Base-by-base conservation (phyloP, 306 rosid species). In the Castanea mollissima region DNA sequence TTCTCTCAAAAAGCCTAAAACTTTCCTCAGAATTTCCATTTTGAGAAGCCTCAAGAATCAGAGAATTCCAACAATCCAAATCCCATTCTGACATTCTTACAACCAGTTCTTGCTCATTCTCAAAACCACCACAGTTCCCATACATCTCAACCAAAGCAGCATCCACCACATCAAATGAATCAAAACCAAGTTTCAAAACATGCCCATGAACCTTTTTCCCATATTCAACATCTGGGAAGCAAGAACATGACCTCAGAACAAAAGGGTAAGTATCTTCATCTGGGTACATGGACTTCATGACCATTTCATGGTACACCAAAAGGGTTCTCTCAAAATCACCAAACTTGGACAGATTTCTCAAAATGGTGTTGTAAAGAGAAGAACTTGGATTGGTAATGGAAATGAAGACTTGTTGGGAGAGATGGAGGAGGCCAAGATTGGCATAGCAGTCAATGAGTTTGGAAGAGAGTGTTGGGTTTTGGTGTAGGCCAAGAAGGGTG, bases 401-500 rank as follows among this genome's bases (percentile, higher is more conserved):
- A 78, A 78, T 0, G 74, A 89, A 88, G 77, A 93, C 76, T 70
- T 74, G 86, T 9, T 56, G 84, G 9, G 94, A 84, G 76, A 80
- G 82, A 51, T 58, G 6, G 64, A 79, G 76, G 73, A 80, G 78
- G 76, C 92, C 91, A 52, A 89, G 83, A n/a, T 79, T 85, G 83
- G 92, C 87, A 67, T 91, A 93, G 78, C 62, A 80, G 63, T 81
- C 89, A 4, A 92, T 80, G 76, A 92, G 94, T 59, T 85, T 65
- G 83, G 86, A 85, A 51, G 91, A 86, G 82, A 91, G 85, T 21
- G 79, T 31, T 51, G 92, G 81, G 89, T 83, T 91, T 78, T 91
- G 92, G 87, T 87, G 90, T 21, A 84, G 87, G 73, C 96, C 96
- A 49, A 89, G 87, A 44, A 91, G 94, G 84, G 88, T 44, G 88